phyloP scores from a whole-genome alignment of 2,329 filamentous ascomycete species.

The Uncinocarpus reesii region DNA sequence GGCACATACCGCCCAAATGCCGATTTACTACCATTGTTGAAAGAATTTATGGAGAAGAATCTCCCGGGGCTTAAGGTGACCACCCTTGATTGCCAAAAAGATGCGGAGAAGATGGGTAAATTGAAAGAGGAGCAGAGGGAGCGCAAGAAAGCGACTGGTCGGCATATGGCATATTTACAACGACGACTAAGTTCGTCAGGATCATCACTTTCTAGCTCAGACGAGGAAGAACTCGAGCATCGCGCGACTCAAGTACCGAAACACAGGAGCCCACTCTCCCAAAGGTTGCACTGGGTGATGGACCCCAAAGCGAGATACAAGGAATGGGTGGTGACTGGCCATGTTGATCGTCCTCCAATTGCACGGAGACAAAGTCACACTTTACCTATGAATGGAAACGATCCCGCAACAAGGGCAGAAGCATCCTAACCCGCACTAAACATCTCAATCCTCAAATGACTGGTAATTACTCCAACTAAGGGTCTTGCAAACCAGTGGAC shows the following conservation, averaged over 20 bases:
- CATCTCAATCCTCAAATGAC: neutral
- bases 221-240: conserved; percentile 45
- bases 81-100: conserved; percentile 60
- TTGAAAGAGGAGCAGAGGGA: conserved; percentile 69
- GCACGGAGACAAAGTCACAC: neutral
- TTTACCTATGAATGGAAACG: neutral
- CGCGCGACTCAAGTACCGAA: neutral
- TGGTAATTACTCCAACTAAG: neutral
- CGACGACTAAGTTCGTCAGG: conserved; percentile 31
- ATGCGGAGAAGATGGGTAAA: conserved; percentile 59
- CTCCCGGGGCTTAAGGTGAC: conserved; percentile 67
- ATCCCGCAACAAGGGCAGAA: neutral
- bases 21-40: conserved; percentile 59
- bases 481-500: too few relatives aligned
- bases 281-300: conserved; percentile 7
- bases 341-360: neutral
- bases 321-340: conserved; percentile 12
- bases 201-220: conserved; percentile 43
- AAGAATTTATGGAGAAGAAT: conserved; percentile 58
- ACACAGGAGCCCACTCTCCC: neutral
- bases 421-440: neutral
- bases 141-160: conserved; percentile 56
- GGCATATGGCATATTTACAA: conserved; percentile 47
- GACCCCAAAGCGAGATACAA: conserved; percentile 14
- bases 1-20: conserved; percentile 87